Evolutionary conservation across 2,329 filamentous ascomycete species (phyloP), one percentile per base, ranked within the genome.

Genomic region (Cladophialophora psammophila): DNA sequence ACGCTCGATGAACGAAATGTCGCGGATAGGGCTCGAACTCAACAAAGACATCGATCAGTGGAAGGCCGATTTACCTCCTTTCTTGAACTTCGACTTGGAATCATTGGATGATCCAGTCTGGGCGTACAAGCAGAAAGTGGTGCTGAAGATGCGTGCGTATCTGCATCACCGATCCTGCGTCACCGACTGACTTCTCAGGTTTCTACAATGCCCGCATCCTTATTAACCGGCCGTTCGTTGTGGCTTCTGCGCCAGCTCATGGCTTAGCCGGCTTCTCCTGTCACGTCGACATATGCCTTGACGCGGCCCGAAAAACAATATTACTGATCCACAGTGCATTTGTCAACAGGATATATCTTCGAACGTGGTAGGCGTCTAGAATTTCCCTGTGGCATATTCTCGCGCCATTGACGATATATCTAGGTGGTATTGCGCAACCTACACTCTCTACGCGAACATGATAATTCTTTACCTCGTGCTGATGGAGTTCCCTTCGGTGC

Each of bases 381-480:
- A 6, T 9, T 15, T 55, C 26, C 52, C 18, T 26, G 2, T 3
- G 18, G 52, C 13, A n/a, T 34, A 31, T 26, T 15, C 52, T 20
- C 18, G 52, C 13, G 8, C 18, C 31, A 31, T 55, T 34, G 52
- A n/a, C 31, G 52, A 55, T 34, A 32, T 7, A 34, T 36, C 35
- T 34, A 55, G 54, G 54, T 77, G 76, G 76, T 77, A 77, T 54
- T 76, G 75, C 36, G 75, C 75, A 45, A 77, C 76, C 15, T 77
- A 77, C 60, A 72, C 75, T 7, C 67, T 77, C n/a, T 76, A 77
- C 62, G 75, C 74, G 5, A 72, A 71, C 61, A 77, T 77, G 74
- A 77, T 77, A 34, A 68, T 77, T 26, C 73, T 77, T 7, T 72
- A 77, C 53, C 65, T 74, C n/a, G 58, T 76, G 8, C 69, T 76